Base-by-base conservation (phyloP, 2,329 filamentous ascomycete species). In the Neofusicoccum sp. region DNA sequence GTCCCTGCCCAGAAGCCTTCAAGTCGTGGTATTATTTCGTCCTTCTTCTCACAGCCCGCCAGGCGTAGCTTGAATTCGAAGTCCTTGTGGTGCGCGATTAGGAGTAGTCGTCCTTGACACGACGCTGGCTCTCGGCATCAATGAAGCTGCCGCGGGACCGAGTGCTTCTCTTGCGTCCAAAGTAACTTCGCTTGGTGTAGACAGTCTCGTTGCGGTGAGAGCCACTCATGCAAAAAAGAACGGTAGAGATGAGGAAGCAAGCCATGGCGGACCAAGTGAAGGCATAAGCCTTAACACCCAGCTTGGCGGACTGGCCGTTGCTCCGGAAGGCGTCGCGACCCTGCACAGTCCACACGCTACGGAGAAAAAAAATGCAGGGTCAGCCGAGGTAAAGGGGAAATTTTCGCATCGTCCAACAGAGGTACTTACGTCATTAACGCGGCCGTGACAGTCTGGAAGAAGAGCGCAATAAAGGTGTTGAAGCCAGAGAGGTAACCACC, bases 231-330 rank as follows among this genome's bases (percentile, higher is more conserved):
- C 83, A 89, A 78, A 92, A 90, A 61, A 91, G 76, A 31, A 90
- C 66, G 3, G 83, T 84, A 14, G 88, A 83, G 65, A 93, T 73
- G 65, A 91, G 76, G 67, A 90, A 83, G 58, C 83, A 82, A 8
- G 83, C 84, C 75, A 86, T 86, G 1, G 89, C 83, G 14, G 82
- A 86, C 90, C 90, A 95, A 64, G 86, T 86, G 77, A 92, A 93
- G 45, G 84, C 90, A 69, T 91, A 90, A 20, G 86, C 88, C 69
- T 88, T 89, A 33, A 69, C 70, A 58, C 90, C 90, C 38, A 95
- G 72, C 9, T 71, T 73, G 31, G 90, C 88, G 16, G 73, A 70
- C 59, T 85, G 83, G 63, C 81, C 82, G 60, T 76, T 80, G 36
- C 70, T 69, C 36, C 75, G 75, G 80, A 93, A 93, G 38, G 77